Evolutionary conservation across 345 rosid species (phyloP).

Genomic region (Gynandropsis gynandra): DNA sequence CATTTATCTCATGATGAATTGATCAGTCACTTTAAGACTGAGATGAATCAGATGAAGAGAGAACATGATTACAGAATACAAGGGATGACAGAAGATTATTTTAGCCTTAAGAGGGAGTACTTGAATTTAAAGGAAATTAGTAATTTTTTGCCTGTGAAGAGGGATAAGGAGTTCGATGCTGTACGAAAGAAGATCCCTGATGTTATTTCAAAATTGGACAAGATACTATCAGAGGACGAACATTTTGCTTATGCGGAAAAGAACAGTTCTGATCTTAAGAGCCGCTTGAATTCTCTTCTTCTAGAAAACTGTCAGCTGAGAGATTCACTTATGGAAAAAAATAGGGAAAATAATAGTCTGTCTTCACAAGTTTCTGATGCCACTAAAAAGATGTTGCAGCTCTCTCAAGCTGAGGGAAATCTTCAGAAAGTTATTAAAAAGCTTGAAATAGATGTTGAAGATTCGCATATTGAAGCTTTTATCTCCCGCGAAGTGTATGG

Average conservation of each 20-base stretch:
- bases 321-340: conserved; percentile 37
- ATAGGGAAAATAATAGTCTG: conserved; percentile 36
- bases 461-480: conserved; percentile 44
- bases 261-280: conserved; percentile 37
- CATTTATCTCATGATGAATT: conserved; percentile 41
- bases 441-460: conserved; percentile 41
- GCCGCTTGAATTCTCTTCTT: conserved; percentile 40
- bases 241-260: conserved; percentile 28
- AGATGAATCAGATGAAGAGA: conserved; percentile 83
- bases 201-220: conserved; percentile 48
- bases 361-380: conserved; percentile 43
- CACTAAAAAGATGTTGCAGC: conserved; percentile 34
- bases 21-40: conserved; percentile 46
- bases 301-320: conserved; percentile 45
- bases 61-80: conserved; percentile 53
- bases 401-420: conserved; percentile 37
- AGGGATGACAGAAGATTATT: conserved; percentile 53
- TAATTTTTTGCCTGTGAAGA: conserved; percentile 40
- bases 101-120: conserved; percentile 49
- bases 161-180: conserved; percentile 66
- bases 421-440: conserved; percentile 29
- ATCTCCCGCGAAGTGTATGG: conserved; percentile 41
- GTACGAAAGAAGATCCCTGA: conserved; percentile 66
- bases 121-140: conserved; percentile 52
- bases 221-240: conserved; percentile 43